These are phyloP conservation scores for Chalaropsis thielavioides DNA, from an alignment of 2,329 filamentous ascomycete species.

Conservation along the genomic window DNA sequence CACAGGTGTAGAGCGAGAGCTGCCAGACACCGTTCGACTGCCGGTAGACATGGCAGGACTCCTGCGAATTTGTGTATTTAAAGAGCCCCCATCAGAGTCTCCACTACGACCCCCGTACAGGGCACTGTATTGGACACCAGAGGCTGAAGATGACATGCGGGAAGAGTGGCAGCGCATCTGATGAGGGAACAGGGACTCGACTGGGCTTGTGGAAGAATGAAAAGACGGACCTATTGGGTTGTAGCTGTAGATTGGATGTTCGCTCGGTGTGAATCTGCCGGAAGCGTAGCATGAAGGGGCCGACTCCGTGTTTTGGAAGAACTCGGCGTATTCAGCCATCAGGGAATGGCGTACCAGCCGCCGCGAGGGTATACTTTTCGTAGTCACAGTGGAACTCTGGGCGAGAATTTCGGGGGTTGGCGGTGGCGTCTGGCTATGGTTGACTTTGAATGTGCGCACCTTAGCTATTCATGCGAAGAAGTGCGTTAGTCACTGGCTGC, in stretches of 20 bases:
- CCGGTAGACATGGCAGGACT: neutral
- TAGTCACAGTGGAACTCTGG: constrained; percentile 9
- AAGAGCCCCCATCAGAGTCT: neutral
- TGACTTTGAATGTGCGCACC: constrained; percentile 16
- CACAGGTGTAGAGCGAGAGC: neutral
- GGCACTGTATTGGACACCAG: neutral
- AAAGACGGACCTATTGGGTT: constrained; percentile 10
- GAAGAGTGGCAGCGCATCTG: constrained; percentile 4
- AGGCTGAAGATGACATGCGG: constrained; percentile 4
- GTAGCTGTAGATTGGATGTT: constrained; percentile 15
- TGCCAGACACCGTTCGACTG: neutral
- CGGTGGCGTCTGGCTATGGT: neutral
- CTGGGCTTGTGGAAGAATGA: neutral
- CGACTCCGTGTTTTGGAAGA: constrained; percentile 1
- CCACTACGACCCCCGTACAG: neutral
- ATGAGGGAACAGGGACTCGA: constrained; percentile 1
- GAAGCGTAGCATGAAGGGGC: constrained; percentile 7
- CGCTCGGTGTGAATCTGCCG: constrained; percentile 5
- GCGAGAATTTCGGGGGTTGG: constrained; percentile 11
- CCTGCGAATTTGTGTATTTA: neutral
- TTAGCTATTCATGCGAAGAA: constrained; percentile 1
- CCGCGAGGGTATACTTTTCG: constrained; percentile 9
- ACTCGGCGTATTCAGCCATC: constrained; percentile 13
- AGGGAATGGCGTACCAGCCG: constrained; percentile 15
- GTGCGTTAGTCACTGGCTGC: neutral